A percentile compares a stretch with the other conserved stretches of the same genome.
Evolutionary conservation across 306 rosid genomes (phyloP).

Genomic region (Cucurbita maxima): DNA sequence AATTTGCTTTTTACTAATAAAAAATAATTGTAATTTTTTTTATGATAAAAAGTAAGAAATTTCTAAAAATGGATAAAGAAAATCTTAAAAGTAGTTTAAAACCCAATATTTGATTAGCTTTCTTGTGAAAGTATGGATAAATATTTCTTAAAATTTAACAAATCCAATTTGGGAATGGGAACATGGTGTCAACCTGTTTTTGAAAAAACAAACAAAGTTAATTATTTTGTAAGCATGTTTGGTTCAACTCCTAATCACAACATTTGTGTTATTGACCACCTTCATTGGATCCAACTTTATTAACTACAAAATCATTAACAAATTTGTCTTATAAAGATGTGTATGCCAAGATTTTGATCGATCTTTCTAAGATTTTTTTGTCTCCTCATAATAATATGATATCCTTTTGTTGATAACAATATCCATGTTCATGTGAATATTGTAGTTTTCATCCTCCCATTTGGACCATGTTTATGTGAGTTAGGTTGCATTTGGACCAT

Average conservation of each 20-base stretch:
- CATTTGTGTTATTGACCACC: not conserved
- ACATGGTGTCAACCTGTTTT: not conserved
- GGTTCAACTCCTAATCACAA: slow-evolving; percentile 2
- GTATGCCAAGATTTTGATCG: not conserved
- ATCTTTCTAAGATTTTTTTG: slow-evolving; percentile 3
- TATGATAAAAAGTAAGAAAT: too few species aligned
- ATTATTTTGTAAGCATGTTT: not conserved
- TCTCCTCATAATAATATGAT: not conserved
- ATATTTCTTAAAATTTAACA: too few species aligned
- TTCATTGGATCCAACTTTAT: not conserved
- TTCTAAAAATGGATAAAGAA: too few species aligned
- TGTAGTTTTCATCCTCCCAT: too few species aligned
- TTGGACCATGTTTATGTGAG: too few species aligned
- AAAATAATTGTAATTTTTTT: too few species aligned
- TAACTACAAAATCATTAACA: not conserved
- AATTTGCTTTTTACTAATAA: too few species aligned
- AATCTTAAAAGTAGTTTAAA: too few species aligned
- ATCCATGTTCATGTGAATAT: not conserved
- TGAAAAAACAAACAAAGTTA: not conserved
- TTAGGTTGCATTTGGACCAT: too few species aligned
- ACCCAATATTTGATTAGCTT: too few species aligned
- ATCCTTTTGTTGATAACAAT: not conserved
- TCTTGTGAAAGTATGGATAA: too few species aligned
- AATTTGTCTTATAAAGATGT: not conserved
- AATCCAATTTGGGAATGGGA: not conserved